Evolutionary conservation across 495 filamentous ascomycete genomes (phyloP).

Genomic region (Cenococcum geophilum): DNA sequence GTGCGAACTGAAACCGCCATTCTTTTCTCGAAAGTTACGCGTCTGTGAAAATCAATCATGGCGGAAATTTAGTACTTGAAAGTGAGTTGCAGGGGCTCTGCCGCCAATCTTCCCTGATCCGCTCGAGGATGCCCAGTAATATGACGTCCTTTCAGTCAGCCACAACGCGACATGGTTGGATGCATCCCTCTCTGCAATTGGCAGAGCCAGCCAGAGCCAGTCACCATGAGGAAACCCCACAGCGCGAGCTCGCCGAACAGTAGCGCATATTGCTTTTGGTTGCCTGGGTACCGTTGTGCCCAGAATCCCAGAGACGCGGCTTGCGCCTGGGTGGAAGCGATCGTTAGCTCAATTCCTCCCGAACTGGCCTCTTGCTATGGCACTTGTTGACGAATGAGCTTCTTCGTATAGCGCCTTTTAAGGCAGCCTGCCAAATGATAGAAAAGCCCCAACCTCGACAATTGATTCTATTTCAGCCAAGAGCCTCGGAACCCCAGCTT

Average conservation of each 20-base stretch:
- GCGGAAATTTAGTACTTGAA: neutral
- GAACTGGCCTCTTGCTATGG: neutral
- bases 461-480: neutral
- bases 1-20: too few species aligned
- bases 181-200: neutral
- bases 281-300: neutral
- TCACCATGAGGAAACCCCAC: neutral
- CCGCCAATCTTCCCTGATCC: neutral
- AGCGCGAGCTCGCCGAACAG: neutral
- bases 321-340: neutral
- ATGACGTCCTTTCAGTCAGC: slow-evolving; percentile 6
- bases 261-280: too few species aligned
- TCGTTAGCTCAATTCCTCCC: neutral
- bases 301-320: neutral
- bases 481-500: neutral
- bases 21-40: too few species aligned
- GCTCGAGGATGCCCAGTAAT: neutral
- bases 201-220: neutral
- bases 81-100: neutral
- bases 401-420: neutral
- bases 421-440: too few species aligned
- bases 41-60: neutral
- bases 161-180: neutral
- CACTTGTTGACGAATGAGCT: neutral
- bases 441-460: neutral